Evolutionary conservation across 2,329 filamentous ascomycete species (phyloP).

Genomic region (Aspergillus alliaceus): DNA sequence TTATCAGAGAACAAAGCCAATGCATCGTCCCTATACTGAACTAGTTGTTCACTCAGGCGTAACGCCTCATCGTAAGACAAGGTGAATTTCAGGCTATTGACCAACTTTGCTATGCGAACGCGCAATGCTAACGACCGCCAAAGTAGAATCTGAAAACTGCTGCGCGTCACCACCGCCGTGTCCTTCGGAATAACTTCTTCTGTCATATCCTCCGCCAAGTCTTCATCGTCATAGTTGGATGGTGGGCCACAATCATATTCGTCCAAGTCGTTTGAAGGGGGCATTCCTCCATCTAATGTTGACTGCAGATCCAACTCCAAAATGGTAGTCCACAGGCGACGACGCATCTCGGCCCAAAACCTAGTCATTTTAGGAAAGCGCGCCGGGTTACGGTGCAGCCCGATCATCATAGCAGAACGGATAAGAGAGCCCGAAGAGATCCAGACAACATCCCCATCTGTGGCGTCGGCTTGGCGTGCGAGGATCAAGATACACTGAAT

Average conservation of each 20-base stretch:
- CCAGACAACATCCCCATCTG: constrained; percentile 37
- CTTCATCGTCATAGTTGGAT: constrained; percentile 39
- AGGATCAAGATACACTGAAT: constrained; percentile 35
- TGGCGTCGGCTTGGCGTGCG: constrained; percentile 31
- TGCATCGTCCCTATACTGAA: constrained; percentile 22
- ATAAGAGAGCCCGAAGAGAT: constrained; percentile 40
- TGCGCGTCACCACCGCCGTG: constrained; percentile 21
- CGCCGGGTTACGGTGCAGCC: constrained; percentile 41
- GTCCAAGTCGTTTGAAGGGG: constrained; percentile 33
- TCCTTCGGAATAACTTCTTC: constrained; percentile 20
- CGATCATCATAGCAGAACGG: constrained; percentile 44
- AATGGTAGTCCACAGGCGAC: constrained; percentile 47
- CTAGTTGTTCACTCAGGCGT: constrained; percentile 29
- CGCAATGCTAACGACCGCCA: constrained; percentile 29
- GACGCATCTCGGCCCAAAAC: constrained; percentile 47
- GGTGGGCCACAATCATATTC: constrained; percentile 40
- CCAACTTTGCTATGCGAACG: constrained; percentile 28
- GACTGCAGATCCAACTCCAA: constrained; percentile 43
- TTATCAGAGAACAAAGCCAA: constrained; percentile 25
- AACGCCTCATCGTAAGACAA: constrained; percentile 36
- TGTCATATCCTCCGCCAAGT: constrained; percentile 30
- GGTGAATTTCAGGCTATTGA: constrained; percentile 31
- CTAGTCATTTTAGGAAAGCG: constrained; percentile 33
- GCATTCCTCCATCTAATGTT: constrained; percentile 35
- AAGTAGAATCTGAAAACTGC: constrained; percentile 30